Evolutionary conservation across 2,329 filamentous ascomycete genomes (phyloP).

Genomic region (Pezicula radicicola): DNA sequence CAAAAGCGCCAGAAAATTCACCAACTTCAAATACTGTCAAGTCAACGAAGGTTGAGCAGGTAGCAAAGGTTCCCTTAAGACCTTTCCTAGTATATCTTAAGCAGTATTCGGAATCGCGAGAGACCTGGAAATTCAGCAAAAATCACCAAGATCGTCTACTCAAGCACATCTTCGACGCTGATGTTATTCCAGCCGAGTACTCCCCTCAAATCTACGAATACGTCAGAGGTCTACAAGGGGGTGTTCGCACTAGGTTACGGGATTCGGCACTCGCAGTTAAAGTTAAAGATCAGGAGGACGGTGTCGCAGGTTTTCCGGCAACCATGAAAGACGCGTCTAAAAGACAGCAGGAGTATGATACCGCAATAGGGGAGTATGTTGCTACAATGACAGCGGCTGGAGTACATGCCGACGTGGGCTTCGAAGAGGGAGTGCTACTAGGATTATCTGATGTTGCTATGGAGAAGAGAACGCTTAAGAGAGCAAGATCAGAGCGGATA

Average conservation of each 20-base stretch:
- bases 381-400: slow-evolving; percentile 21
- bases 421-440: slow-evolving; percentile 28
- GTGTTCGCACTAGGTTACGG: slow-evolving; percentile 65
- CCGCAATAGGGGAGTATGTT: slow-evolving; percentile 36
- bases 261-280: slow-evolving; percentile 63
- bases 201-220: slow-evolving; percentile 72
- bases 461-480: slow-evolving; percentile 55
- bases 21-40: slow-evolving; percentile 5
- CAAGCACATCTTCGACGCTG: slow-evolving; percentile 74
- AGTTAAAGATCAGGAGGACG: slow-evolving; percentile 51
- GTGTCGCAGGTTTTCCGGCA: slow-evolving; percentile 43
- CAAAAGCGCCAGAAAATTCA: slow-evolving; percentile 10
- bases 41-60: slow-evolving; percentile 5
- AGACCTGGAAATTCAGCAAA: slow-evolving; percentile 94
- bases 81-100: slow-evolving; percentile 74
- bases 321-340: slow-evolving; percentile 43
- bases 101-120: slow-evolving; percentile 68
- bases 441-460: slow-evolving; percentile 46
- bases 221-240: slow-evolving; percentile 74
- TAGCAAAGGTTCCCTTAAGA: slow-evolving; percentile 18
- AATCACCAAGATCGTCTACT: slow-evolving; percentile 82
- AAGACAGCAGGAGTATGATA: slow-evolving; percentile 54
- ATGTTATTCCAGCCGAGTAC: slow-evolving; percentile 67
- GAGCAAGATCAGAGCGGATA: slow-evolving; percentile 60
- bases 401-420: slow-evolving; percentile 18